Conservation (phyloP, 257 asterid species). For the Plantago ovata region DNA sequence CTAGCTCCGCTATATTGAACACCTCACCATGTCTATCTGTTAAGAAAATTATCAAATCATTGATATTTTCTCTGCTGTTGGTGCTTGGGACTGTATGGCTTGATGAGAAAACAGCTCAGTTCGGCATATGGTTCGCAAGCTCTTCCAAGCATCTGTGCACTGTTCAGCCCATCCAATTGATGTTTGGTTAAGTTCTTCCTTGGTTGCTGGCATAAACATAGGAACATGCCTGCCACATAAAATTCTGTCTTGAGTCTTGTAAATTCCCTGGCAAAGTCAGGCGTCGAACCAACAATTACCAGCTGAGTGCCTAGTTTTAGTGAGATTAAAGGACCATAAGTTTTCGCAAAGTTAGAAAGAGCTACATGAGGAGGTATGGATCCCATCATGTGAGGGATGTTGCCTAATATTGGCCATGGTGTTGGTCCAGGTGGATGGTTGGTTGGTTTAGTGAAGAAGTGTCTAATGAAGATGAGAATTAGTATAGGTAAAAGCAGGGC, state of each 20-base stretch:
- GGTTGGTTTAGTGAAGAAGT: background rate
- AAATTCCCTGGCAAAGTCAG: slow-evolving; percentile 32
- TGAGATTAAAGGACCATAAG: slow-evolving; percentile 40
- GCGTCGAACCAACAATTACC: slow-evolving; percentile 40
- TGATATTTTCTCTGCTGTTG: slow-evolving; percentile 26
- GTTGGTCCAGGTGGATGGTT: slow-evolving; percentile 53
- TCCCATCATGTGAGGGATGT: slow-evolving; percentile 20
- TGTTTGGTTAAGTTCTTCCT: slow-evolving; percentile 20
- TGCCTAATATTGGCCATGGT: slow-evolving; percentile 47
- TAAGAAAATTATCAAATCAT: slow-evolving; percentile 32
- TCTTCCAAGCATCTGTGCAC: slow-evolving; percentile 27
- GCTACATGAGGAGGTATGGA: slow-evolving; percentile 22
- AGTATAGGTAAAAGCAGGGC: slow-evolving; percentile 12
- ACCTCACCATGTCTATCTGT: slow-evolving; percentile 25
- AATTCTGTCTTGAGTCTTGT: slow-evolving; percentile 28
- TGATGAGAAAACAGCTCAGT: slow-evolving; percentile 32
- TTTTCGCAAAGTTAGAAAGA: slow-evolving; percentile 28
- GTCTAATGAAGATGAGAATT: slow-evolving; percentile 16
- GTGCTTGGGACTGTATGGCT: slow-evolving; percentile 26
- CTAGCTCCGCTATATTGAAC: slow-evolving; percentile 25
- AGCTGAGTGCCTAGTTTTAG: slow-evolving; percentile 30
- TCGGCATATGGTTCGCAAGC: slow-evolving; percentile 22
- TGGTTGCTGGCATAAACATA: background rate
- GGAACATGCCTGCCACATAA: slow-evolving; percentile 35
- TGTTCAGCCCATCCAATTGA: slow-evolving; percentile 30